A percentile compares a stretch with the other conserved stretches of the same genome.
phyloP scores from a whole-genome alignment of 331 rosid species.

The Arachis monticola region DNA sequence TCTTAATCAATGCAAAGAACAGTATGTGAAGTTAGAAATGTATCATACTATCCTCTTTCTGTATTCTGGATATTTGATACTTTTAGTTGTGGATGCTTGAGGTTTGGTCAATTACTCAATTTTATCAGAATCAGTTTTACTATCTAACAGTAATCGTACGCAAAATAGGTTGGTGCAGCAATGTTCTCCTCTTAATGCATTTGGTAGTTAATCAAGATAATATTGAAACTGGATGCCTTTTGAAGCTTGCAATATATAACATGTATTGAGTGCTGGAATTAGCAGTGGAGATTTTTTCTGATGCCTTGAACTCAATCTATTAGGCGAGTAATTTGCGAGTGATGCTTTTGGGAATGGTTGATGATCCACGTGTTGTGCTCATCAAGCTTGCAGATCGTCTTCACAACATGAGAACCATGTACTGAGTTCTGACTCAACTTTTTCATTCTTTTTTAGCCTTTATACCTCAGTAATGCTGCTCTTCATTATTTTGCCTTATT shows the following conservation, averaged over 20 bases:
- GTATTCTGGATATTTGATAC: constrained; percentile 14
- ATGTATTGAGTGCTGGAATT: constrained; percentile 32
- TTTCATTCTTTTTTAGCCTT: constrained; percentile 14
- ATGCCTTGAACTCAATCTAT: constrained; percentile 48
- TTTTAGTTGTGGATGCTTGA: constrained; percentile 19
- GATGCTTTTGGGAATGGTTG: constrained; percentile 99
- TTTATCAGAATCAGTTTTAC: constrained; percentile 5
- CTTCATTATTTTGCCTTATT: constrained; percentile 1
- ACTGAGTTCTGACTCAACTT: constrained; percentile 59
- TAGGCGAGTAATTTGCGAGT: constrained; percentile 91
- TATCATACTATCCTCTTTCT: constrained; percentile 25
- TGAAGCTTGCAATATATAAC: constrained; percentile 32
- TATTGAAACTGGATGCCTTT: constrained; percentile 23
- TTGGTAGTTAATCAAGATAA: constrained; percentile 23
- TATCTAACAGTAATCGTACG: constrained; percentile 18
- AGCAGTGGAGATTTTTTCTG: constrained; percentile 40
- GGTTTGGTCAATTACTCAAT: constrained; percentile 32
- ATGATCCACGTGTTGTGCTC: constrained; percentile 97
- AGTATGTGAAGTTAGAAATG: constrained; percentile 30
- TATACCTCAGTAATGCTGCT: constrained; percentile 26
- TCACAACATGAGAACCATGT: constrained; percentile 99
- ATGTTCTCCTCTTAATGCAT: constrained; percentile 25
- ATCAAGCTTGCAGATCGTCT: constrained; percentile 99
- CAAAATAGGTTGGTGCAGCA: constrained; percentile 16
- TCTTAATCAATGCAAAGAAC: constrained; percentile 23